Base-by-base conservation (phyloP, 2,329 filamentous ascomycete species). In the Calonectria fujianensis region DNA sequence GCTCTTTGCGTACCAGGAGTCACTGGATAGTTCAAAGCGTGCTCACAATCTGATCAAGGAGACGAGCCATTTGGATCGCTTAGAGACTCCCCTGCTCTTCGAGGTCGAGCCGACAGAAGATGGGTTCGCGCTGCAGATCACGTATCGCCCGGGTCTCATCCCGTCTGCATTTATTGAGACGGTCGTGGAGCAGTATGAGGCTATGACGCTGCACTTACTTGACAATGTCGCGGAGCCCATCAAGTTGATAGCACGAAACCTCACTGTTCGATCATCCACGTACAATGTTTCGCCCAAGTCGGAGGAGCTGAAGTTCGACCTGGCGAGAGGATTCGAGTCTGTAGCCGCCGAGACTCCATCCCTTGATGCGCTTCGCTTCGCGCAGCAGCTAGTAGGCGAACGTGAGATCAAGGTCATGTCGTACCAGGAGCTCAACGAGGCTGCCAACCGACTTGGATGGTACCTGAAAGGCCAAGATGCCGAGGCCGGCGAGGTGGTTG, bases 1-100 rank as follows among this genome's bases (percentile, higher is more conserved):
- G 0, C 86, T 98, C 0, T 93, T 98, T 79, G 93, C 96, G 0
- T 98, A 96, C 88, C 96, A 98, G 79, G 93, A 98, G 81, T 94
- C 93, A 0, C 86, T 94, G 1, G 76, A 78, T 3, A 82, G 80
- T 84, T 86, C 81, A 85, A 79, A 78, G 80, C 76, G 32, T 66
- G 67, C 52, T 24, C 76, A 37, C 1, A 78, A 83, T 4, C 45
- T 82, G 2, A 86, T 96, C 0, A 83, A 80, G 13, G 87, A 95
- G 70, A 82, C 91, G 0, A 88, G 90, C 32, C 92, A 94, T 68
- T 84, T 89, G 7, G 96, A 98, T 81, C 90, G 91, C 29, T 86
- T 97, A 9, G 96, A 98, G 81, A 96, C 95, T 52, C 92, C 91
- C 70, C 82, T 97, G 1, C 89, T 96, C 3, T 82, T 98, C 9